phyloP scores from a whole-genome alignment of 208 protist genomes.

The Crithidia brevicula region DNA sequence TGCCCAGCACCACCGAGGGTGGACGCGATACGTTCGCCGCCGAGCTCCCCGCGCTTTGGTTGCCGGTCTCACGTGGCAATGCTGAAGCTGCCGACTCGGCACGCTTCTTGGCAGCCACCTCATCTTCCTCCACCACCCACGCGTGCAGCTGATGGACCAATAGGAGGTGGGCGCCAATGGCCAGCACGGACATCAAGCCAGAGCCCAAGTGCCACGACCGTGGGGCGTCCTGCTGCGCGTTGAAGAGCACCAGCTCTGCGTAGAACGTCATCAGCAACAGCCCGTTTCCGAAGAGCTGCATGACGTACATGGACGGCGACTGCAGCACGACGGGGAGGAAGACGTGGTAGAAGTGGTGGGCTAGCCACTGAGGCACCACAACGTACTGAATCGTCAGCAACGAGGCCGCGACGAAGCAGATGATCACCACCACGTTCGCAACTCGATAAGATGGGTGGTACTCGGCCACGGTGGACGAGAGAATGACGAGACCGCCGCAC shows the following conservation, averaged over 20 bases:
- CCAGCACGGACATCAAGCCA: slow-evolving; percentile 54
- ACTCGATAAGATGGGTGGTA: slow-evolving; percentile 37
- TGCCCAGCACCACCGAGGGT: background rate
- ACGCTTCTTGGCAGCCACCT: background rate
- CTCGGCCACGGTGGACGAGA: slow-evolving; percentile 47
- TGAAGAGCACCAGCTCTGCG: slow-evolving; percentile 44
- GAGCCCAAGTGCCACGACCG: slow-evolving; percentile 60
- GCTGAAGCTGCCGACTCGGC: background rate
- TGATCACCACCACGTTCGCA: slow-evolving; percentile 34
- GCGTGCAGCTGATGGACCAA: slow-evolving; percentile 46
- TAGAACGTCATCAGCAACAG: slow-evolving; percentile 37
- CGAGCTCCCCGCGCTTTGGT: too few species aligned
- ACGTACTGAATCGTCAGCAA: slow-evolving; percentile 30
- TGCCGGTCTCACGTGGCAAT: too few species aligned
- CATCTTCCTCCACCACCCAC: slow-evolving; percentile 10
- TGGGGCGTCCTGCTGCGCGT: slow-evolving; percentile 25
- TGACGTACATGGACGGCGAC: slow-evolving; percentile 31
- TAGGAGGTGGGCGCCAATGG: slow-evolving; percentile 48
- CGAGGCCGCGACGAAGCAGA: slow-evolving; percentile 29
- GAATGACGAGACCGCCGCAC: slow-evolving; percentile 40
- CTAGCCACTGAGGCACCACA: slow-evolving; percentile 20
- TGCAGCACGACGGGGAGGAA: slow-evolving; percentile 43
- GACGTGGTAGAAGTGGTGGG: slow-evolving; percentile 38
- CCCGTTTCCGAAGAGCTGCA: slow-evolving; percentile 58
- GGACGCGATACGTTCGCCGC: too few species aligned